A percentile compares a stretch with the other conserved stretches of the same genome.
phyloP scores from a whole-genome alignment of 2,329 filamentous ascomycete species.

The Paramyrothecium sp. region DNA sequence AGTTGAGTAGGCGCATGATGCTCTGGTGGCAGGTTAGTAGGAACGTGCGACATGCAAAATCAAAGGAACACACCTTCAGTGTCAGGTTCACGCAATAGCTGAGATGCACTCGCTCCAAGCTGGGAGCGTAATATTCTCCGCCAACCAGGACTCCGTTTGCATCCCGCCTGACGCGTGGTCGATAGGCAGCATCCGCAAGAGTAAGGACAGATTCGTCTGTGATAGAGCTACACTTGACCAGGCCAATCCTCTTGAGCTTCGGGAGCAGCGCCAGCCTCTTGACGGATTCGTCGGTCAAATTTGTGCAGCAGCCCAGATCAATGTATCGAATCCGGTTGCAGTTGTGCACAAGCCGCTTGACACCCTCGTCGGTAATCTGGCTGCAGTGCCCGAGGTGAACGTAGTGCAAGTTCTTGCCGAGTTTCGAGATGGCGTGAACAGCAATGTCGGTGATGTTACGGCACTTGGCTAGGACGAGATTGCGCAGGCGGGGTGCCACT shows the following conservation, averaged over 20 bases:
- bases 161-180: slow-evolving; percentile 48
- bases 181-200: slow-evolving; percentile 68
- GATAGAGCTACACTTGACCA: slow-evolving; percentile 91
- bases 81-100: slow-evolving; percentile 91
- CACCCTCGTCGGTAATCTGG: slow-evolving; percentile 85
- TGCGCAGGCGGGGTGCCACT: slow-evolving; percentile 82
- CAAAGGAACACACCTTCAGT: slow-evolving; percentile 61
- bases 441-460: slow-evolving; percentile 86
- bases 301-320: slow-evolving; percentile 90
- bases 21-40: slow-evolving; percentile 54
- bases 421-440: slow-evolving; percentile 79
- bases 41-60: background rate
- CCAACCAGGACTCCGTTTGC: slow-evolving; percentile 43
- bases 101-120: slow-evolving; percentile 89
- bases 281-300: slow-evolving; percentile 85
- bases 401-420: slow-evolving; percentile 96
- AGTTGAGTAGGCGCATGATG: slow-evolving; percentile 84
- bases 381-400: slow-evolving; percentile 93
- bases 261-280: slow-evolving; percentile 80
- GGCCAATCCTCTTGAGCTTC: slow-evolving; percentile 89
- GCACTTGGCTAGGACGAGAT: slow-evolving; percentile 93
- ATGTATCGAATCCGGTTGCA: slow-evolving; percentile 98
- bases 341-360: slow-evolving; percentile 76
- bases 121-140: slow-evolving; percentile 57
- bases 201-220: slow-evolving; percentile 87